Conservation (phyloP, 305 asterid genomes). For the Solanum hybrid region DNA sequence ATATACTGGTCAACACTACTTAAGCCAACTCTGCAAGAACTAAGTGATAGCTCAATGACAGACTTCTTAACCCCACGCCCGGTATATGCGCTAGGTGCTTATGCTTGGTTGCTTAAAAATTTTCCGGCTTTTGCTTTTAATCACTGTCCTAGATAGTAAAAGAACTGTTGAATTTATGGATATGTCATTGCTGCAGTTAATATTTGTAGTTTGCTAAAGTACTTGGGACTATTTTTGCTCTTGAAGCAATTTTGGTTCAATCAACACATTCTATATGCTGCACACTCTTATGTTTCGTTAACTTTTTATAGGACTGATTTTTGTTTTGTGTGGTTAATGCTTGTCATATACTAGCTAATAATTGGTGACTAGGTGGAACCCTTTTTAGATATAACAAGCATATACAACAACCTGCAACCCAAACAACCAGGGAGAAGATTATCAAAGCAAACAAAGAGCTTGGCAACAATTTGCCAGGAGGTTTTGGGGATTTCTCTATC, state of each 20-base stretch:
- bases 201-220: neutral
- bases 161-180: neutral
- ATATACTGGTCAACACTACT: neutral
- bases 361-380: constrained; percentile 67
- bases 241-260: neutral
- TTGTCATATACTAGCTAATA: neutral
- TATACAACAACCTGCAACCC: constrained; percentile 53
- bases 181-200: neutral
- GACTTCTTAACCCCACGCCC: neutral
- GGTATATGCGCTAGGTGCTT: neutral
- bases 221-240: neutral
- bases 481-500: constrained; percentile 68
- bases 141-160: neutral
- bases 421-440: constrained; percentile 42
- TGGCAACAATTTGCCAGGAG: constrained; percentile 75
- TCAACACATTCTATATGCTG: neutral
- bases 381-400: constrained; percentile 54
- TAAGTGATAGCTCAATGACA: neutral
- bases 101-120: neutral
- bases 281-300: neutral
- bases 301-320: neutral
- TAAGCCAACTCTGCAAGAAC: neutral
- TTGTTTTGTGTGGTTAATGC: neutral
- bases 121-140: neutral
- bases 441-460: constrained; percentile 63